Base-by-base conservation (phyloP, 176 grass and related monocot genomes). In the Avena atlantica region DNA sequence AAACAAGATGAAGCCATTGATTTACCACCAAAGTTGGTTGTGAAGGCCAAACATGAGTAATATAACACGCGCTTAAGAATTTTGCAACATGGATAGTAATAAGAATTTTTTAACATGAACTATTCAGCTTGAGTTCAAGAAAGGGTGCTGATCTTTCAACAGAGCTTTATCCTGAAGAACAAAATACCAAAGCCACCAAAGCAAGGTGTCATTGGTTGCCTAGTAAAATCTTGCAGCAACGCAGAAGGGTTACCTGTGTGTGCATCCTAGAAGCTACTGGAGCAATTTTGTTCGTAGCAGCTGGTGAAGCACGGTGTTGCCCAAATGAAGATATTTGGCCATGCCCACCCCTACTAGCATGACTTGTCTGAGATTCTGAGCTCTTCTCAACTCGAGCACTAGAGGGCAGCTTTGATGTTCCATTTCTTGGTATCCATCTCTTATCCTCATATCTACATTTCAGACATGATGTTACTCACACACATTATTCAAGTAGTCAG, bases 401-500 rank as follows among this genome's bases (percentile, higher is more conserved):
- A 25, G 85, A 86, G 44, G 86, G 63, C 25, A 74, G 63, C 68
- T 24, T 81, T 69, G 87, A 85, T 70, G 94, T 83, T 87, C 87
- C 97, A 87, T 93, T 88, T 79, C 94, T 94, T 0, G 87, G 87
- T 86, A 99, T 82, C 94, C 94, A 99, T 87, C 94, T 99, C 87
- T 99, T 99, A 79, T 99, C 97, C 84, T 97, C 97, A 12, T 99
- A 99, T 92, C 97, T 99, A 87, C 67, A 83, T 37, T 84, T 71
- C 14, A 86, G 70, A 80, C 44, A 75, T 57, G 31, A 78, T 70
- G 49, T 90, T 78, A 68, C 17, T 19, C 34, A 67, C 2, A 56
- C 70, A 27, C 27, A 80, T 65, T 49, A 60, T 78, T 45, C 20
- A 24, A 66, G 75, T 57, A 85, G 36, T 25, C 68, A 9, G 52